phyloP scores from a whole-genome alignment of 1,139 yeast species.

The Candida anutae region DNA sequence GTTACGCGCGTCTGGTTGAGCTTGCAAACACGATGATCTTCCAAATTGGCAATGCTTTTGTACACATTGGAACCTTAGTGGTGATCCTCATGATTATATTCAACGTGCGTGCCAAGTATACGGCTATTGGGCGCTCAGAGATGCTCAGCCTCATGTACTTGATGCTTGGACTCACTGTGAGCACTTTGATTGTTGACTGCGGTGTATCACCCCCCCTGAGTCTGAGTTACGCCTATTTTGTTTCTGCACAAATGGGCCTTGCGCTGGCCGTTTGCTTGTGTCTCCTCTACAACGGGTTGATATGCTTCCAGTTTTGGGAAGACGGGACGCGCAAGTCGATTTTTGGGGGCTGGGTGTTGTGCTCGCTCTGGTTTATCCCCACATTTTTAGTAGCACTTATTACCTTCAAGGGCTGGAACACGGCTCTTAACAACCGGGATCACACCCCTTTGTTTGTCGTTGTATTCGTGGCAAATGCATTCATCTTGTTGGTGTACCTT shows the following conservation, averaged over 20 bases:
- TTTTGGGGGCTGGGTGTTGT: slow-evolving; percentile 43
- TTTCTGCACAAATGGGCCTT: slow-evolving; percentile 69
- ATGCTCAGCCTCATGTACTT: slow-evolving; percentile 68
- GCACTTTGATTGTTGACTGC: slow-evolving; percentile 74
- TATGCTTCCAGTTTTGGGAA: slow-evolving; percentile 89
- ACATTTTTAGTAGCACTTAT: slow-evolving; percentile 61
- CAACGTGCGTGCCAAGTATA: slow-evolving; percentile 74
- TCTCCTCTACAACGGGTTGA: slow-evolving; percentile 63
- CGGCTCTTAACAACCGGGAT: slow-evolving; percentile 30
- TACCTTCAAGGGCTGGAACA: slow-evolving; percentile 68
- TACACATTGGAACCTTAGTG: slow-evolving; percentile 67
- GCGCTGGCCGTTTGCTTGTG: slow-evolving; percentile 66
- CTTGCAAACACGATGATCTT: slow-evolving; percentile 87
- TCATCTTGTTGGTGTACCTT: slow-evolving; percentile 54
- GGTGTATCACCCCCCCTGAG: slow-evolving; percentile 91
- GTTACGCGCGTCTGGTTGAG: slow-evolving; percentile 82
- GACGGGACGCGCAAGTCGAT: slow-evolving; percentile 74
- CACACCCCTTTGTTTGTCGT: slow-evolving; percentile 64
- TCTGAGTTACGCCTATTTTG: slow-evolving; percentile 68
- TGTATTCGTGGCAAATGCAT: slow-evolving; percentile 62
- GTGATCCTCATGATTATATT: slow-evolving; percentile 66
- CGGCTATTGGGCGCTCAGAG: slow-evolving; percentile 90
- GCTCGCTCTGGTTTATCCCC: slow-evolving; percentile 47
- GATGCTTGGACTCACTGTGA: slow-evolving; percentile 48
- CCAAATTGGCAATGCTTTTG: slow-evolving; percentile 83